A percentile compares a stretch with the other conserved stretches of the same genome.
phyloP scores from a whole-genome alignment of 352 stramenopile genomes.

The Pythium aquatile region DNA sequence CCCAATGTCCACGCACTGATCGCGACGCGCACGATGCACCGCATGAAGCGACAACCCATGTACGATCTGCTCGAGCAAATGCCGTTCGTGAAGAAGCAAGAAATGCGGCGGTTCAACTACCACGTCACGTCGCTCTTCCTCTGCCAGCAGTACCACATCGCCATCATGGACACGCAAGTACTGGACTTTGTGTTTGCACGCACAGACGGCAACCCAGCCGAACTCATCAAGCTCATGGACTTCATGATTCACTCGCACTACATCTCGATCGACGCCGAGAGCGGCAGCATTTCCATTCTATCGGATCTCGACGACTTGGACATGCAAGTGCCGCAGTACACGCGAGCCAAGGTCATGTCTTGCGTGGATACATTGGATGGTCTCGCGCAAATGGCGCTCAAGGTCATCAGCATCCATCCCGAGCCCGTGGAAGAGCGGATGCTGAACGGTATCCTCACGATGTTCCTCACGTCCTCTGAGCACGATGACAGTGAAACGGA shows the following conservation, averaged over 20 bases:
- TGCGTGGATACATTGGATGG: conserved; percentile 55
- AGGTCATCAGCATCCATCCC: conserved; percentile 64
- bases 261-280: conserved; percentile 47
- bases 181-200: conserved; percentile 70
- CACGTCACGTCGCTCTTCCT: conserved; percentile 73
- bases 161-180: conserved; percentile 79
- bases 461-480: conserved; percentile 38
- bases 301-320: conserved; percentile 76
- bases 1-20: conserved; percentile 61
- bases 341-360: conserved; percentile 65
- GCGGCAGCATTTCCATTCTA: conserved; percentile 57
- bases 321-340: conserved; percentile 71
- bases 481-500: conserved; percentile 35
- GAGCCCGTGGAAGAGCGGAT: conserved; percentile 61
- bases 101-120: conserved; percentile 58
- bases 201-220: conserved; percentile 64
- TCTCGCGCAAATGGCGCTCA: conserved; percentile 59
- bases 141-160: conserved; percentile 75
- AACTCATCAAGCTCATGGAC: conserved; percentile 64
- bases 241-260: conserved; percentile 72
- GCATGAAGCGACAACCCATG: conserved; percentile 37
- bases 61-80: conserved; percentile 43
- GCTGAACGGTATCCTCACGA: conserved; percentile 49
- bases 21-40: conserved; percentile 37
- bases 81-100: conserved; percentile 40